These are phyloP conservation scores for Diaporthe ilicicola DNA, from an alignment of 2,329 filamentous ascomycete species.

Conservation along the genomic window DNA sequence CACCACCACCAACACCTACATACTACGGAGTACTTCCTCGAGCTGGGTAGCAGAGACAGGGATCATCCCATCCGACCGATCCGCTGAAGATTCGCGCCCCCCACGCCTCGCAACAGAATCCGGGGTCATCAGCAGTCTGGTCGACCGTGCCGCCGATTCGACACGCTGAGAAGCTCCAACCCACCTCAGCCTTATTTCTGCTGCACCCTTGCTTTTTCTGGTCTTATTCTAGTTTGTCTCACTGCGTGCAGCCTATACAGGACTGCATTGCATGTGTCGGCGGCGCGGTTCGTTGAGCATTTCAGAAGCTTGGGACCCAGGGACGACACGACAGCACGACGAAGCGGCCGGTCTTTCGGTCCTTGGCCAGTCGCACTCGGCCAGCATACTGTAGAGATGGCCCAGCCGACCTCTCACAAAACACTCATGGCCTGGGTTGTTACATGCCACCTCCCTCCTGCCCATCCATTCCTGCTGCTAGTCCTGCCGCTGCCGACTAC, in stretches of 20 bases:
- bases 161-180: constrained; percentile 18
- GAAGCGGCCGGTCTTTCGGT: constrained; percentile 3
- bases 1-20: no score
- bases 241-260: neutral
- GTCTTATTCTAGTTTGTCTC: neutral
- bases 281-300: neutral
- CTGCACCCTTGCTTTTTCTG: constrained; percentile 1
- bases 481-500: neutral
- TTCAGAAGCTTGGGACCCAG: neutral
- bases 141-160: constrained; percentile 13
- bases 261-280: neutral
- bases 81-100: neutral
- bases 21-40: no score
- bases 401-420: constrained; percentile 15
- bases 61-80: constrained; percentile 1
- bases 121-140: constrained; percentile 11
- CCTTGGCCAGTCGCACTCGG: constrained; percentile 1
- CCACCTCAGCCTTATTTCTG: constrained; percentile 28
- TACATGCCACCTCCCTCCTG: constrained; percentile 17
- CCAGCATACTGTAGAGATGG: no score
- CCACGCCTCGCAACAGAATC: constrained; percentile 16
- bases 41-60: neutral
- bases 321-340: neutral
- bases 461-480: neutral
- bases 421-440: constrained; percentile 13